A percentile compares a stretch with the other conserved stretches of the same genome.
Evolutionary conservation across 192 early-diverging fungal genomes (phyloP).

Genomic region (Phycomyces nitens): DNA sequence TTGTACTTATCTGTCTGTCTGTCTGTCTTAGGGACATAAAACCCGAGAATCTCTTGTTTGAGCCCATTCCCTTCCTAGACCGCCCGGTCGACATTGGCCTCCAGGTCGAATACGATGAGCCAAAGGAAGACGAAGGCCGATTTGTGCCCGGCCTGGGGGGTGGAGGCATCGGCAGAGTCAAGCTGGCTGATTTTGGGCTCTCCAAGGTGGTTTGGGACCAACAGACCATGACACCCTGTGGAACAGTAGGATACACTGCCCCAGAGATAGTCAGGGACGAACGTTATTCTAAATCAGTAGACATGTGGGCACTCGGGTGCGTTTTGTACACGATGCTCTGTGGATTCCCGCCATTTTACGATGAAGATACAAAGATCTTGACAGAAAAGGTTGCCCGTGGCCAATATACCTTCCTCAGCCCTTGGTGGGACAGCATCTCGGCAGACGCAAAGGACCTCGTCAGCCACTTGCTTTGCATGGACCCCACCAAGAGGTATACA

Average conservation of each 20-base stretch:
- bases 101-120: conserved; percentile 52
- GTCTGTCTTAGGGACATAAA: conserved; percentile 76
- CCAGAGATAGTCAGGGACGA: conserved; percentile 87
- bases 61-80: conserved; percentile 61
- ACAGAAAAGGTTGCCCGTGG: conserved; percentile 85
- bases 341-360: conserved; percentile 81
- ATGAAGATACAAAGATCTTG: conserved; percentile 71
- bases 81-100: conserved; percentile 34
- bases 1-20: conserved; percentile 1
- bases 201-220: conserved; percentile 85
- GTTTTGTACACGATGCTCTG: conserved; percentile 79
- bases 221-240: conserved; percentile 85
- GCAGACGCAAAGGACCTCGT: conserved; percentile 71
- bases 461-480: conserved; percentile 59
- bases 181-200: conserved; percentile 88
- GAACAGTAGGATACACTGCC: conserved; percentile 90
- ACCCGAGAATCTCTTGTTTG: conserved; percentile 85
- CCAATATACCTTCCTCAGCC: conserved; percentile 78
- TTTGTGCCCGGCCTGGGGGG: conserved; percentile 73
- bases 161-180: conserved; percentile 80
- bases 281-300: conserved; percentile 76
- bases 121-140: conserved; percentile 71
- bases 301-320: conserved; percentile 86
- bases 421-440: conserved; percentile 91
- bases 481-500: conserved; percentile 68